phyloP scores from a whole-genome alignment of 352 stramenopile genomes.

The Thraustochytrium aureum region DNA sequence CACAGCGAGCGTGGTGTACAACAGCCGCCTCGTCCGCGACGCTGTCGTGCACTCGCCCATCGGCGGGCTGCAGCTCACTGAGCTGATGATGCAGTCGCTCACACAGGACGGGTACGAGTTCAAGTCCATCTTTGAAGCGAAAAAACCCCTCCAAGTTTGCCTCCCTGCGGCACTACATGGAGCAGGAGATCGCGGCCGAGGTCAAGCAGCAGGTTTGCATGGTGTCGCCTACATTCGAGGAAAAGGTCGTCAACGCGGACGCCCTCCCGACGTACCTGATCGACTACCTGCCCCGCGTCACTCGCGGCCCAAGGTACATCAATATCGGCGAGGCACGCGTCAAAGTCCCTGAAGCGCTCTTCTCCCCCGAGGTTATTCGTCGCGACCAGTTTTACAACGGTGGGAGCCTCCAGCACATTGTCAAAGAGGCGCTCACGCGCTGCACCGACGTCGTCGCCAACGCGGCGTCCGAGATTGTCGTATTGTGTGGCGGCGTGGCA shows the following conservation, averaged over 20 bases:
- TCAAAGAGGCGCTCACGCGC: slow-evolving; percentile 14
- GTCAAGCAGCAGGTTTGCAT: slow-evolving; percentile 48
- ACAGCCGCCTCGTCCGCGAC: slow-evolving; percentile 38
- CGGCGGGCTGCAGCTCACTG: slow-evolving; percentile 47
- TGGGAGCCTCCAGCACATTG: slow-evolving; percentile 47
- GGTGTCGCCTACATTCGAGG: slow-evolving; percentile 11
- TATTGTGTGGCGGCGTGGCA: slow-evolving; percentile 29
- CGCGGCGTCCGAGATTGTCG: slow-evolving; percentile 27
- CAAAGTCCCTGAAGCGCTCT: slow-evolving; percentile 38
- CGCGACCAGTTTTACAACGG: slow-evolving; percentile 53
- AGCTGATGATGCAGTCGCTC: slow-evolving; percentile 53
- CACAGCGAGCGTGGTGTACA: slow-evolving; percentile 47
- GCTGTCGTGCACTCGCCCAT: slow-evolving; percentile 43
- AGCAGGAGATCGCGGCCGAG: slow-evolving; percentile 47
- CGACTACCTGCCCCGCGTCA: slow-evolving; percentile 34
- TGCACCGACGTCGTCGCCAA: slow-evolving; percentile 39
- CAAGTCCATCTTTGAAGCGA: slow-evolving; percentile 48
- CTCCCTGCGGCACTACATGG: slow-evolving; percentile 15
- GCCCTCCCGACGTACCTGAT: slow-evolving; percentile 11
- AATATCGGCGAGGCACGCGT: slow-evolving; percentile 44
- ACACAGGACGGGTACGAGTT: slow-evolving; percentile 53
- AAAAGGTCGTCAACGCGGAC: not conserved
- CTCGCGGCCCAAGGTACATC: slow-evolving; percentile 2
- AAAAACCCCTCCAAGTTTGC: slow-evolving; percentile 35
- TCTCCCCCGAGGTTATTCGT: slow-evolving; percentile 40